Percentiles rank a stretch among this genome's conserved stretches.
Conservation (phyloP, 2,329 filamentous ascomycete species). For the Colletotrichum viniferum region DNA sequence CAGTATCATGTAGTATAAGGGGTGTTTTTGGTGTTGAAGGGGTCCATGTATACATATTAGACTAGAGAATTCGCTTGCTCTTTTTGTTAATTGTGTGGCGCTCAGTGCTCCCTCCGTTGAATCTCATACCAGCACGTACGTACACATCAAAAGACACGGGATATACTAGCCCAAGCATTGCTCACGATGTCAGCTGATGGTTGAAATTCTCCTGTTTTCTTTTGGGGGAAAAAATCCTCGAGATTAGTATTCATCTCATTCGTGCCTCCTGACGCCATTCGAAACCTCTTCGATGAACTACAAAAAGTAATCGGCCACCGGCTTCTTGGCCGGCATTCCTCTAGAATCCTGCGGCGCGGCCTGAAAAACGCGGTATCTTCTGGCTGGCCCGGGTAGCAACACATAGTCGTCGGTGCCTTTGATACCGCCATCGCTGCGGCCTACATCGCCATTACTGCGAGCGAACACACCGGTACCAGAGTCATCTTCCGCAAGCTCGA, state of each 20-base stretch:
- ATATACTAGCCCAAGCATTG: not conserved
- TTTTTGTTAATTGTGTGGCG: not conserved
- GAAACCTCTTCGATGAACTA: constrained; percentile 32
- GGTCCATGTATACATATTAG: not conserved
- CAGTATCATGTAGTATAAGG: not conserved
- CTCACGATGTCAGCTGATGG: not conserved
- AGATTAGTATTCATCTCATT: not conserved
- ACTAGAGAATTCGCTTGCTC: not conserved
- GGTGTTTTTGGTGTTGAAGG: not conserved
- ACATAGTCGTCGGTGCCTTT: constrained; percentile 25
- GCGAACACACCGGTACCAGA: constrained; percentile 74
- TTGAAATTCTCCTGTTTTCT: not conserved
- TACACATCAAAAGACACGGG: not conserved
- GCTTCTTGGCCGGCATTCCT: constrained; percentile 99
- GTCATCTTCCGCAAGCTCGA: constrained; percentile 89
- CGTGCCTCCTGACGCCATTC: not conserved
- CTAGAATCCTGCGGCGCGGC: constrained; percentile 94
- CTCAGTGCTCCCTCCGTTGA: not conserved
- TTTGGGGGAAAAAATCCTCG: not conserved
- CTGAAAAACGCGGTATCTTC: constrained; percentile 93
- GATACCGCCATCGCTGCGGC: constrained; percentile 56
- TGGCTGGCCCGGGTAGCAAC: constrained; percentile 70
- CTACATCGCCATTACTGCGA: constrained; percentile 73
- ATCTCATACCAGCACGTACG: not conserved
- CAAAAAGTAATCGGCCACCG: constrained; percentile 95